Conservation (phyloP, 2,329 filamentous ascomycete species). For the Ceratocystiopsis brevicomis region DNA sequence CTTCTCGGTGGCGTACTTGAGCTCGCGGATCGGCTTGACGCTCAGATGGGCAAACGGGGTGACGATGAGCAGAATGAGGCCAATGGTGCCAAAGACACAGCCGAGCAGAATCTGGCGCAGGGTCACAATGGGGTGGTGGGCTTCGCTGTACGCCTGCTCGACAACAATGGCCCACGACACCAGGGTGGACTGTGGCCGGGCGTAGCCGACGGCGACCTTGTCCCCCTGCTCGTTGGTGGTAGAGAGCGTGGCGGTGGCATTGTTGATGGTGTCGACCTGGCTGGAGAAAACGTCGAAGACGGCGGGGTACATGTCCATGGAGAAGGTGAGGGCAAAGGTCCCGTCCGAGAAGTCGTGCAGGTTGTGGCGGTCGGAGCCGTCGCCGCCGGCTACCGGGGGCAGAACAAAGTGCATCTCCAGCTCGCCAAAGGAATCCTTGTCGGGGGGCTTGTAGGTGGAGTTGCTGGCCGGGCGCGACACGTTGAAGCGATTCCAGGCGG, state of each 20-base stretch:
- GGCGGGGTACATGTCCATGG: constrained; percentile 41
- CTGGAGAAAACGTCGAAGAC: constrained; percentile 39
- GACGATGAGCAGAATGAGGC: constrained; percentile 49
- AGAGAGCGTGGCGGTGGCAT: constrained; percentile 48
- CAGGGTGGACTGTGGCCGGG: constrained; percentile 44
- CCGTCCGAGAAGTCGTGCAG: constrained; percentile 23
- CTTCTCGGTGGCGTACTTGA: constrained; percentile 57
- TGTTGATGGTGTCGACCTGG: constrained; percentile 33
- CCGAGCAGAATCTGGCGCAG: constrained; percentile 66
- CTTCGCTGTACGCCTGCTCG: constrained; percentile 56
- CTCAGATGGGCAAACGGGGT: constrained; percentile 68
- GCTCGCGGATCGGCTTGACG: constrained; percentile 57
- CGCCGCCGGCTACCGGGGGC: constrained; percentile 24
- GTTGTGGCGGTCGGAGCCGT: constrained; percentile 28
- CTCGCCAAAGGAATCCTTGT: constrained; percentile 20
- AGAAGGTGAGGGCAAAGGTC: constrained; percentile 32
- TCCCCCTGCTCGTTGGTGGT: constrained; percentile 54
- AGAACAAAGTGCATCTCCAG: constrained; percentile 40
- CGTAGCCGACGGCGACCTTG: constrained; percentile 62
- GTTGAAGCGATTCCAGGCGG: constrained; percentile 46
- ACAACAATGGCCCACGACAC: constrained; percentile 72
- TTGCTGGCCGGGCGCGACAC: constrained; percentile 26
- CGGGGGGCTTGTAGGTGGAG: constrained; percentile 21
- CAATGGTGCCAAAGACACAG: constrained; percentile 70
- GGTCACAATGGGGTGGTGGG: constrained; percentile 54